These are phyloP conservation scores for Magnaporthales sp. DNA, from an alignment of 2,329 filamentous ascomycete species.

Conservation along the genomic window DNA sequence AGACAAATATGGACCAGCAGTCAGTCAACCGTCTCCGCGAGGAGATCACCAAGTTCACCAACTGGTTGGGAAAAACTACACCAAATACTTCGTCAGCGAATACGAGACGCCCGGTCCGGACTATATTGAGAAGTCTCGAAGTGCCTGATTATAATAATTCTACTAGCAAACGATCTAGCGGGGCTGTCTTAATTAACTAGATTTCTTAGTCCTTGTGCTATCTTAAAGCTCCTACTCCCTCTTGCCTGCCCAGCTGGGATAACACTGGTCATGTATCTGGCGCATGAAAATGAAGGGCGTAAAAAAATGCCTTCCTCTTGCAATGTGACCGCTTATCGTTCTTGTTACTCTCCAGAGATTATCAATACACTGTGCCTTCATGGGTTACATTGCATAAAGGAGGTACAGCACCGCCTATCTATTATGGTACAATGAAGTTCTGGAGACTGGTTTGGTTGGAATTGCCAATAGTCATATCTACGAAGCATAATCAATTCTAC, in stretches of 20 bases:
- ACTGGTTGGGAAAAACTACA: conserved; percentile 75
- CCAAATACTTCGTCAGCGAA: conserved; percentile 67
- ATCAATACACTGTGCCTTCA: background rate
- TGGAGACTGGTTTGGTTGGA: background rate
- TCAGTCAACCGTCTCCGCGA: conserved; percentile 82
- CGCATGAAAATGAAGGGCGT: background rate
- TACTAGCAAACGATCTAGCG: background rate
- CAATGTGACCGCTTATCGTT: background rate
- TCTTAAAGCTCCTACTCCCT: conserved; percentile 9
- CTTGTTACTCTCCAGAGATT: background rate
- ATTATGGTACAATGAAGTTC: background rate
- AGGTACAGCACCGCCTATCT: background rate
- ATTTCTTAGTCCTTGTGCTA: conserved; percentile 7
- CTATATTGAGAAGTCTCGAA: conserved; percentile 60
- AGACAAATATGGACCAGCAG: conserved; percentile 96
- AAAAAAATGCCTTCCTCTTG: background rate
- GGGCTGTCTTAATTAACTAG: background rate
- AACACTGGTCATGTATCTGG: background rate
- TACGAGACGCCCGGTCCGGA: conserved; percentile 67
- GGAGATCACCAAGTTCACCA: conserved; percentile 77
- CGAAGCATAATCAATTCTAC: background rate
- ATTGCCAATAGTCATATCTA: background rate
- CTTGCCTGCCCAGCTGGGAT: background rate
- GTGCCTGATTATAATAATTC: conserved; percentile 20
- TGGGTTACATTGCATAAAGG: background rate